Evolutionary conservation across 2,329 filamentous ascomycete species (phyloP), one percentile per base, ranked within the genome.

Genomic region (Graphilbum ipis-grandicollis): DNA sequence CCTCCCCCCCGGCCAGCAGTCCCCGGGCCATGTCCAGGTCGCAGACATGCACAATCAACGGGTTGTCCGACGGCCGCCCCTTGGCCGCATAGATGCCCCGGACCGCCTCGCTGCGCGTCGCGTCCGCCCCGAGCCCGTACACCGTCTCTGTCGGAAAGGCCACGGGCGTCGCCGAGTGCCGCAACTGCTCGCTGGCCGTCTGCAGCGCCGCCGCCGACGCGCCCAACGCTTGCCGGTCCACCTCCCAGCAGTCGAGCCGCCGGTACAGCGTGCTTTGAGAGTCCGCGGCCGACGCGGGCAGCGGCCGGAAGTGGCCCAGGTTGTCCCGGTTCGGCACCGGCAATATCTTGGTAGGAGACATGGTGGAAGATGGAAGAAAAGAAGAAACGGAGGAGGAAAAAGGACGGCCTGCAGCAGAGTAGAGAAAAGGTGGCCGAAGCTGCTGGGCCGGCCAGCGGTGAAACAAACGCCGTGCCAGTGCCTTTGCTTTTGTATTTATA

Each of bases 61-160:
- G 90, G 54, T 98, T 98, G 52, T 98, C 90, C 7, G 79, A 80
- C 4, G 90, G 90, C 38, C 90, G 64, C 39, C 84, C 80, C 59
- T 98, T 98, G 36, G 83, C 85, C 18, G 72, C 66, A 56, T 90
- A 98, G 46, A 98, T 98, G n/a, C 85, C 86, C 50, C 69, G 75
- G 7, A 96, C 88, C 2, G 88, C 80, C 19, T 62, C 65, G 49
- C 77, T 84, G 48, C 84, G 72, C 19, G 86, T 96, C 10, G 90
- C 90, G 59, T 96, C 90, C 13, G 90, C 90, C n/a, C 85, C 90
- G 8, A 98, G 68, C 0, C 90, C 90, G 53, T 98, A 98, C 1
- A 98, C 90, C 0, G 90, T 98, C 59, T 98, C 90, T 0, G 90
- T 98, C 1, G 90, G 90, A 52, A 98, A 98, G 1, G 83, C 90